Conservation (phyloP, 192 early-diverging fungal species). For the Backusella mclennaniae region DNA sequence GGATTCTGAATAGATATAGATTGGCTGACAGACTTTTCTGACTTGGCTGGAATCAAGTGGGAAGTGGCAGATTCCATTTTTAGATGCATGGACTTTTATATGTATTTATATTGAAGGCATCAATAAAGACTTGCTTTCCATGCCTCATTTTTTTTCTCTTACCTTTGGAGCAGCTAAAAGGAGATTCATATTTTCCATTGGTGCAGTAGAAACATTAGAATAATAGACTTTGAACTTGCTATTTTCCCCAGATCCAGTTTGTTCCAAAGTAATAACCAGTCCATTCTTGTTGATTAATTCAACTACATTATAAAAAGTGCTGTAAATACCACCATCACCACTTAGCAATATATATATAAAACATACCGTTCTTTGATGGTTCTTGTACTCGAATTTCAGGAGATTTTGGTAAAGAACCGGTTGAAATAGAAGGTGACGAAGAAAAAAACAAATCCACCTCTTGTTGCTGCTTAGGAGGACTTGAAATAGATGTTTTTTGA, state of each 20-base stretch:
- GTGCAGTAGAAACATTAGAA: slow-evolving; percentile 43
- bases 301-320: background rate
- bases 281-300: slow-evolving; percentile 42
- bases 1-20: slow-evolving; percentile 33
- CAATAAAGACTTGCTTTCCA: background rate
- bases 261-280: slow-evolving; percentile 37
- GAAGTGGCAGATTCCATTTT: slow-evolving; percentile 41
- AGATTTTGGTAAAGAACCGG: background rate
- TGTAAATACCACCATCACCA: background rate
- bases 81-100: slow-evolving; percentile 12
- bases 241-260: background rate
- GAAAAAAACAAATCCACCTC: background rate
- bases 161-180: slow-evolving; percentile 48
- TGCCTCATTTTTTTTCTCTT: background rate
- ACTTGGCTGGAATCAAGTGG: slow-evolving; percentile 36
- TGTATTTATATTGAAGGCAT: background rate
- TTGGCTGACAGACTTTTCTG: slow-evolving; percentile 35
- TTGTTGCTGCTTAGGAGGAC: background rate
- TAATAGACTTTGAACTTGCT: slow-evolving; percentile 37
- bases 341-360: background rate
- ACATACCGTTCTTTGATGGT: background rate
- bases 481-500: background rate
- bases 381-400: background rate
- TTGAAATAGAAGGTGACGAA: background rate
- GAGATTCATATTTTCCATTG: slow-evolving; percentile 41